Evolutionary conservation across 192 early-diverging fungal species (phyloP).

Genomic region (Chytriomyces confervae): DNA sequence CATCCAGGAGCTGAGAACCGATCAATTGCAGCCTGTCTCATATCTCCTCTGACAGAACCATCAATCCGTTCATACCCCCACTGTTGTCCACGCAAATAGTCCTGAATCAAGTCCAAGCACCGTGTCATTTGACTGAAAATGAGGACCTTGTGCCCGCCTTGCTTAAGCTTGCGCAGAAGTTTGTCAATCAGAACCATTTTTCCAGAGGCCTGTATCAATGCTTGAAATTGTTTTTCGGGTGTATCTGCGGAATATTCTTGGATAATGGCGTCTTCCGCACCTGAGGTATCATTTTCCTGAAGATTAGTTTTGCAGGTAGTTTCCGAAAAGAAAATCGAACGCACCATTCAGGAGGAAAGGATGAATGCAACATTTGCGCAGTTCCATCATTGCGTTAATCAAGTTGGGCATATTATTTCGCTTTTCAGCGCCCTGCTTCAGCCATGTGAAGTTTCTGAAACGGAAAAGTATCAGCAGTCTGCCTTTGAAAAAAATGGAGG

Average conservation of each 20-base stretch:
- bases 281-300: slow-evolving; percentile 19
- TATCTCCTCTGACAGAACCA: slow-evolving; percentile 76
- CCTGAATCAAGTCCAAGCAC: slow-evolving; percentile 81
- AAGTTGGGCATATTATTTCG: slow-evolving; percentile 73
- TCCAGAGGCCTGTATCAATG: slow-evolving; percentile 77
- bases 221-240: slow-evolving; percentile 68
- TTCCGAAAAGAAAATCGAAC: slow-evolving; percentile 3
- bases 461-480: background rate
- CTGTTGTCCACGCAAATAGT: slow-evolving; percentile 75
- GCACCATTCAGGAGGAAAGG: slow-evolving; percentile 74
- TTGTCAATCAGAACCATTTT: slow-evolving; percentile 88
- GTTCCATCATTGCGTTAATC: slow-evolving; percentile 87
- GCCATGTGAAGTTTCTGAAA: slow-evolving; percentile 72
- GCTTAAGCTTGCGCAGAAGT: slow-evolving; percentile 72
- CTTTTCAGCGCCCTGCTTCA: slow-evolving; percentile 74
- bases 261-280: slow-evolving; percentile 80
- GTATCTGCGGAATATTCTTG: slow-evolving; percentile 65
- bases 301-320: background rate
- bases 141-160: slow-evolving; percentile 81
- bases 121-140: slow-evolving; percentile 89
- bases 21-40: slow-evolving; percentile 84
- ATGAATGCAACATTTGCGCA: slow-evolving; percentile 89
- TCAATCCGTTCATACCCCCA: slow-evolving; percentile 84
- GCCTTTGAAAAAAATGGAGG: background rate
- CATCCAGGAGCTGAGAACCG: slow-evolving; percentile 74